Base-by-base conservation (phyloP, 1,139 yeast genomes). In the Blastobotrys niveus region DNA sequence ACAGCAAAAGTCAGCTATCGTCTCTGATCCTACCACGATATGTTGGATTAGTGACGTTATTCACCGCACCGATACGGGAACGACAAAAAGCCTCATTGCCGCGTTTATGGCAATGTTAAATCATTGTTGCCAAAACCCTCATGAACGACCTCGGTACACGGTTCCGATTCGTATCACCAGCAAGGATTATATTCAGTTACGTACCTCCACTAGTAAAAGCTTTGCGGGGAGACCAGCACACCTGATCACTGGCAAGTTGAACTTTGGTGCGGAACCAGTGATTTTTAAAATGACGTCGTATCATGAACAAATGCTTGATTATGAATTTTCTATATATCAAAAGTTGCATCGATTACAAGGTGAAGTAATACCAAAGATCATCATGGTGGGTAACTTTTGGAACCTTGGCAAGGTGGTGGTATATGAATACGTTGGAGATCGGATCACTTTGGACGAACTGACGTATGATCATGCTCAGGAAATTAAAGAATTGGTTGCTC, bases 371-470 rank as follows among this genome's bases (percentile, higher is more conserved):
- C 43, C 38, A 4, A 10, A 12, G 9, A 12, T 40, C 9, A n/a
- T 40, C 12, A 9, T 22, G 12, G 24, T 10, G 7, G 43, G 43
- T 6, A 40, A 40, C 19, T 25, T 40, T 24, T 40, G 43, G 43
- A 40, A 40, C 17, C 12, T 40, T 14, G 43, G 33, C 9, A 40
- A 40, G 26, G 27, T 33, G 6, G 19, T 33, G 9, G 33, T 40
- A 22, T 40, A 17, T 24, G 43, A 40, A 25, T 9, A 22, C 4
- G 17, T 21, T 9, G 43, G 38, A 8, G 14, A 14, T 6, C 21
- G 38, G 27, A 3, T 40, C 14, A 22, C 27, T 2, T 8, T 33
- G 20, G 43, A 40, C 8, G 43, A 40, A 17, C 22, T 40, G 12
- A 40, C 26, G 2, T 10, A 25, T n/a, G 38, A 40, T 3, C 8